Percentiles rank a stretch among this genome's conserved stretches.
phyloP scores from a whole-genome alignment of 2,329 filamentous ascomycete genomes.

The Pseudogymnoascus sp. region DNA sequence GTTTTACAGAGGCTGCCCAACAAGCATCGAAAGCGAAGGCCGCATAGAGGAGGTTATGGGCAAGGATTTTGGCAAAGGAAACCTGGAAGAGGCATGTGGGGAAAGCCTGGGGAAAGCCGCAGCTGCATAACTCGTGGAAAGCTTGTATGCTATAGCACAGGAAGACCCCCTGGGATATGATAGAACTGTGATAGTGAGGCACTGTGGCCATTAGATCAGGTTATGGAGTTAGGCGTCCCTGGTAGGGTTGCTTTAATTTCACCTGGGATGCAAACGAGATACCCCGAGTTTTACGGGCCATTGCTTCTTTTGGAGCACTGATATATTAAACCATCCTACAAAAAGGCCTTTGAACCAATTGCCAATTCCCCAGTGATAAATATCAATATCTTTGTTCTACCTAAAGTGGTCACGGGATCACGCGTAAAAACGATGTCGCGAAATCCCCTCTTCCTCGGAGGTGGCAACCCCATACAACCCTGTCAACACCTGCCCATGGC shows the following conservation, averaged over 20 bases:
- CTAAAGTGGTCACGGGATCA: conserved; percentile 10
- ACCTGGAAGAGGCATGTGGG: not conserved
- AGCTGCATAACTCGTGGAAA: not conserved
- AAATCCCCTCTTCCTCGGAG: not conserved
- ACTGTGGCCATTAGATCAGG: conserved; percentile 4
- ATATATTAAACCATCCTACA: conserved; percentile 6
- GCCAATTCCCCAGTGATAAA: not conserved
- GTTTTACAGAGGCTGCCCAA: conserved; percentile 39
- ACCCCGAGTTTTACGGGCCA: conserved; percentile 2
- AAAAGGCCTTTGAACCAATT: not conserved
- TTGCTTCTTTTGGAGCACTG: not conserved
- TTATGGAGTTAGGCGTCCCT: conserved; percentile 10
- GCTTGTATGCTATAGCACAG: not conserved
- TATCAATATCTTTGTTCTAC: not conserved
- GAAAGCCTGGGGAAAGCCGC: not conserved
- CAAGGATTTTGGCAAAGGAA: not conserved
- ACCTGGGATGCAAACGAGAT: conserved; percentile 10
- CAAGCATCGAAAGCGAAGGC: conserved; percentile 40
- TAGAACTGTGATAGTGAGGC: conserved; percentile 1
- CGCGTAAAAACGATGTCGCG: conserved; percentile 8
- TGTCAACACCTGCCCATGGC: not conserved
- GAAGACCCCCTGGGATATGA: not conserved
- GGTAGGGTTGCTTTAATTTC: conserved; percentile 1
- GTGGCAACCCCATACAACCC: not conserved
- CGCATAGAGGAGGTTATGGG: not conserved